Percentiles rank a stretch among this genome's conserved stretches.
Evolutionary conservation across 306 rosid genomes (phyloP).

Genomic region (Carpinus viminea): DNA sequence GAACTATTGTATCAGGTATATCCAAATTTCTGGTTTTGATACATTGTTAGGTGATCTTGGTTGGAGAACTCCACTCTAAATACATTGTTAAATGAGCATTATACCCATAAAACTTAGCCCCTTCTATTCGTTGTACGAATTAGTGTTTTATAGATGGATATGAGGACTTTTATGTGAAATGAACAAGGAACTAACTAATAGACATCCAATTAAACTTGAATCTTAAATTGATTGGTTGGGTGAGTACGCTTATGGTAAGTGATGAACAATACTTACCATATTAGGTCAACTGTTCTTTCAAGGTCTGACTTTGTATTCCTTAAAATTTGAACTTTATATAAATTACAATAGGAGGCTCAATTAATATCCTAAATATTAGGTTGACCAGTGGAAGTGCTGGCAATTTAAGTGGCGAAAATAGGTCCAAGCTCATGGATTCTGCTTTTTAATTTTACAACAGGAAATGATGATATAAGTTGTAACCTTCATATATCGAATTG

Average conservation of each 20-base stretch:
- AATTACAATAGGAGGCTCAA: background rate
- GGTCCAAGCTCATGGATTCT: background rate
- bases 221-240: background rate
- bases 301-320: background rate
- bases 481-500: background rate
- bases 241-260: background rate
- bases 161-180: background rate
- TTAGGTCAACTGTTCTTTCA: background rate
- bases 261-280: background rate
- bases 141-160: background rate
- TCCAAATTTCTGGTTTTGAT: background rate
- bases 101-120: background rate
- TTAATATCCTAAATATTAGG: background rate
- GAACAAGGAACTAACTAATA: background rate
- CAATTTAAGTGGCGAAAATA: background rate
- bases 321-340: background rate
- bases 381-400: background rate
- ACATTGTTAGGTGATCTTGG: background rate
- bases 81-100: background rate
- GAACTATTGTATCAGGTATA: constrained; percentile 90
- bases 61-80: background rate
- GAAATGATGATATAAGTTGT: background rate
- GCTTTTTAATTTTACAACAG: background rate
- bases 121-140: background rate
- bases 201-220: background rate